phyloP scores from a whole-genome alignment of 2,329 filamentous ascomycete species.

The Fusarium palustre region DNA sequence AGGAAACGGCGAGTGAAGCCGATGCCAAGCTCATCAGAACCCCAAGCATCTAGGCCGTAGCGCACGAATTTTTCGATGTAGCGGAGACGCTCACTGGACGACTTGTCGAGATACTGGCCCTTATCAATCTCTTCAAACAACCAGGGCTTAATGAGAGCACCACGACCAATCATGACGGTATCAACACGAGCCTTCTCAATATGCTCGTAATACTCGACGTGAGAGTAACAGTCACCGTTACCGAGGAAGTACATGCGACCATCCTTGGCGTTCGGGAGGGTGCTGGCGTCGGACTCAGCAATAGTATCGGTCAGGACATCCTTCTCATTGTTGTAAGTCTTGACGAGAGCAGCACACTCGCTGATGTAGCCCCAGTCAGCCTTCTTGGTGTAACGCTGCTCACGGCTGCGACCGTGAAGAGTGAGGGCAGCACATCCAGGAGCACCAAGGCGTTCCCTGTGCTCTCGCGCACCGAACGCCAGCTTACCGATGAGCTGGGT shows the following conservation, averaged over 20 bases:
- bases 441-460: slow-evolving; percentile 75
- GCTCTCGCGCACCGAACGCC: slow-evolving; percentile 81
- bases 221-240: slow-evolving; percentile 96
- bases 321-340: slow-evolving; percentile 78
- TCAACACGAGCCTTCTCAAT: slow-evolving; percentile 84
- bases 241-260: slow-evolving; percentile 90
- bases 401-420: slow-evolving; percentile 90
- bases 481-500: slow-evolving; percentile 85
- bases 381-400: slow-evolving; percentile 90
- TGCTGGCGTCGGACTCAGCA: slow-evolving; percentile 79
- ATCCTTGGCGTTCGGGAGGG: slow-evolving; percentile 72
- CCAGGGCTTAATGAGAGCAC: slow-evolving; percentile 97
- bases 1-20: slow-evolving; percentile 92
- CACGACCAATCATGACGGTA: slow-evolving; percentile 96
- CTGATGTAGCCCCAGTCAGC: slow-evolving; percentile 98
- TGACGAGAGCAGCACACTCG: slow-evolving; percentile 87
- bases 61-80: slow-evolving; percentile 91
- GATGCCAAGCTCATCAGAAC: slow-evolving; percentile 92
- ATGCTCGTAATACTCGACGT: slow-evolving; percentile 85
- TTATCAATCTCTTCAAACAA: slow-evolving; percentile 95
- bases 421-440: slow-evolving; percentile 95
- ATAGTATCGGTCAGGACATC: slow-evolving; percentile 79
- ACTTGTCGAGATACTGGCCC: slow-evolving; percentile 96
- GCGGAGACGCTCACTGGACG: slow-evolving; percentile 82
- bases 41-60: slow-evolving; percentile 94